Evolutionary conservation across 2,329 filamentous ascomycete genomes (phyloP).

Genomic region (Trichoderma sp.): DNA sequence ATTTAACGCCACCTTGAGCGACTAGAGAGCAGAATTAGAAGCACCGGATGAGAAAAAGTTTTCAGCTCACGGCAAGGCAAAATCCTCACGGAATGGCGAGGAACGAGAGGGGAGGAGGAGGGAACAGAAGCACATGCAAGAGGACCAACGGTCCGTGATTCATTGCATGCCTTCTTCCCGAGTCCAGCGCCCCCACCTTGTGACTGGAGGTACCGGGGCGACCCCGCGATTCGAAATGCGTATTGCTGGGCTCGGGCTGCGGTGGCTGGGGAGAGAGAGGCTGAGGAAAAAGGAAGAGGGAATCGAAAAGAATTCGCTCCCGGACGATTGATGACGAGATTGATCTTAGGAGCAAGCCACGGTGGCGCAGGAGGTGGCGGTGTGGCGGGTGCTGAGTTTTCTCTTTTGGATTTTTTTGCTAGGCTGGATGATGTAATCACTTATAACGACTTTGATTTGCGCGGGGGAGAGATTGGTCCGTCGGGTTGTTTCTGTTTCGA

Average conservation of each 20-base stretch:
- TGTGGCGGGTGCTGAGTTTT: constrained; percentile 3
- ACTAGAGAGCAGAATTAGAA: background rate
- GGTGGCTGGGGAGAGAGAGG: constrained; percentile 17
- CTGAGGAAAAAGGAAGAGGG: constrained; percentile 2
- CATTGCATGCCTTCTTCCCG: constrained; percentile 13
- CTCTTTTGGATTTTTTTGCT: background rate
- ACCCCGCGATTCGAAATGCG: constrained; percentile 12
- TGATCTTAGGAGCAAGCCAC: constrained; percentile 6
- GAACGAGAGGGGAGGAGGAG: background rate
- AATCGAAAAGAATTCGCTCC: background rate
- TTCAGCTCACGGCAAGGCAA: too few species aligned
- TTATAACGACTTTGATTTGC: background rate
- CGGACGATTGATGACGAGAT: constrained; percentile 11
- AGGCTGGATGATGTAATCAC: background rate
- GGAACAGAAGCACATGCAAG: constrained; percentile 8
- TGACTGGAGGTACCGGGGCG: background rate
- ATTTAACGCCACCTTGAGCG: background rate
- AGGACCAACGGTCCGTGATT: constrained; percentile 3
- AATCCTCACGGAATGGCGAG: background rate
- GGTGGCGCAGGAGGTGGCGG: background rate
- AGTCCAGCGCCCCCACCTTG: constrained; percentile 14
- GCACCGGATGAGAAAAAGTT: background rate
- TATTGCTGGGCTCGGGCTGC: background rate
- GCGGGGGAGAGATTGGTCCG: constrained; percentile 8
- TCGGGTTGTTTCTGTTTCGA: constrained; percentile 9